Conservation (phyloP, 495 filamentous ascomycete genomes). For the Cryomyces minteri region DNA sequence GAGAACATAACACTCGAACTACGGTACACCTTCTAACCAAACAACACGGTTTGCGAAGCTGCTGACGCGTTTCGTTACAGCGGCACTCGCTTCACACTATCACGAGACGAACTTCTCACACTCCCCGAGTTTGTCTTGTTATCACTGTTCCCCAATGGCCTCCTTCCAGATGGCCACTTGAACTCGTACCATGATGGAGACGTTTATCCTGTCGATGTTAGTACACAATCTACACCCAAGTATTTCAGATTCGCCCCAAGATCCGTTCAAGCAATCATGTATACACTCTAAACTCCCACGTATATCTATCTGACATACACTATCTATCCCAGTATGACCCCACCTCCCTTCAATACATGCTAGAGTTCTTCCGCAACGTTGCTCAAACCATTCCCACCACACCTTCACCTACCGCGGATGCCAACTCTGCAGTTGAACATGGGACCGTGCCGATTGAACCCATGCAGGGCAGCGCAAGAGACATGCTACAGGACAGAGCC, state of each 20-base stretch:
- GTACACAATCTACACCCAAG: slow-evolving; percentile 21
- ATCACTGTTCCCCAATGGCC: slow-evolving; percentile 93
- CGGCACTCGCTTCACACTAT: slow-evolving; percentile 82
- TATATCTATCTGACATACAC: slow-evolving; percentile 37
- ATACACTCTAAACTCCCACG: slow-evolving; percentile 24
- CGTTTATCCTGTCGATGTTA: slow-evolving; percentile 90
- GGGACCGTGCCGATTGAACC: slow-evolving; percentile 50
- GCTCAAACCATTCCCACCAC: slow-evolving; percentile 79
- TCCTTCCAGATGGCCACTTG: slow-evolving; percentile 94
- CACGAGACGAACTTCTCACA: slow-evolving; percentile 84
- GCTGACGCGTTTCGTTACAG: slow-evolving; percentile 22
- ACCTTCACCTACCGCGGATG: slow-evolving; percentile 37
- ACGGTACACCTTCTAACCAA: slow-evolving; percentile 34
- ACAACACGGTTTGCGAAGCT: neutral
- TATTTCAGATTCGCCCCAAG: slow-evolving; percentile 19
- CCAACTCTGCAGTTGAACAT: slow-evolving; percentile 22
- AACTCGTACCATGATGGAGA: slow-evolving; percentile 84
- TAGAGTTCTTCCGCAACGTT: slow-evolving; percentile 94
- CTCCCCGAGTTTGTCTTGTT: slow-evolving; percentile 95
- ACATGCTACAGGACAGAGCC: slow-evolving; percentile 73
- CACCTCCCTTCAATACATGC: slow-evolving; percentile 91
- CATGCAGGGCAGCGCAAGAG: slow-evolving; percentile 46
- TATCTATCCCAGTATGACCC: slow-evolving; percentile 72
- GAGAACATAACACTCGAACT: slow-evolving; percentile 92
- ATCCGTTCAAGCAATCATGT: slow-evolving; percentile 10